Conservation (phyloP, 1,139 yeast species). For the Pichia sp. region DNA sequence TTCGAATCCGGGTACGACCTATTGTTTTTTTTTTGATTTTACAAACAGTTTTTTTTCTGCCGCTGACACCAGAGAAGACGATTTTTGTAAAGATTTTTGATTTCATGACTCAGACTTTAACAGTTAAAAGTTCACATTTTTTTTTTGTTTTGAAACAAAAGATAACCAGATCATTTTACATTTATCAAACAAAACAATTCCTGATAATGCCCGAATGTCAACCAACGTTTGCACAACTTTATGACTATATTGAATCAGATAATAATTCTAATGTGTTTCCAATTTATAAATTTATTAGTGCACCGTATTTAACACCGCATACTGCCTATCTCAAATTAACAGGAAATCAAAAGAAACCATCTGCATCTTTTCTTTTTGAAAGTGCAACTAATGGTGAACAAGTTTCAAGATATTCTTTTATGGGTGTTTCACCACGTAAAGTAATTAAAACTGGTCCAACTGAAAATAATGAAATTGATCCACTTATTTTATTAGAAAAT, state of each 20-base stretch:
- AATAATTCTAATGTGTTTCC: slow-evolving; percentile 36
- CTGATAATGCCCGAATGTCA: slow-evolving; percentile 12
- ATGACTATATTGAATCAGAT: slow-evolving; percentile 11
- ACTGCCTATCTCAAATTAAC: slow-evolving; percentile 83
- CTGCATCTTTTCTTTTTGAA: slow-evolving; percentile 77
- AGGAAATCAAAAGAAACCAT: slow-evolving; percentile 54
- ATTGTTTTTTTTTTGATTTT: too few species aligned
- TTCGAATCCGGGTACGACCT: slow-evolving; percentile 95
- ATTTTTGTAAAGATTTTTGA: background rate
- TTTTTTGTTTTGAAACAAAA: background rate
- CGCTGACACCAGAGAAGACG: background rate
- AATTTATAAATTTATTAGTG: slow-evolving; percentile 64
- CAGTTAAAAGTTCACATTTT: background rate
- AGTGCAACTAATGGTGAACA: slow-evolving; percentile 86
- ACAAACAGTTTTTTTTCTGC: background rate
- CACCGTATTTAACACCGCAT: slow-evolving; percentile 81
- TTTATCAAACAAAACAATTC: background rate
- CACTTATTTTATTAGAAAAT: slow-evolving; percentile 63
- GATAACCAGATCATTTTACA: too few species aligned
- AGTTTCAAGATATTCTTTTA: slow-evolving; percentile 82
- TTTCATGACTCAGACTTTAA: background rate
- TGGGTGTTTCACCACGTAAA: slow-evolving; percentile 80
- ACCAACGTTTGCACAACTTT: slow-evolving; percentile 13
- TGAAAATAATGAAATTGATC: slow-evolving; percentile 60
- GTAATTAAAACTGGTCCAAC: slow-evolving; percentile 72